Evolutionary conservation across 208 protist species (phyloP).

Genomic region (Trypanosoma platydactyli): DNA sequence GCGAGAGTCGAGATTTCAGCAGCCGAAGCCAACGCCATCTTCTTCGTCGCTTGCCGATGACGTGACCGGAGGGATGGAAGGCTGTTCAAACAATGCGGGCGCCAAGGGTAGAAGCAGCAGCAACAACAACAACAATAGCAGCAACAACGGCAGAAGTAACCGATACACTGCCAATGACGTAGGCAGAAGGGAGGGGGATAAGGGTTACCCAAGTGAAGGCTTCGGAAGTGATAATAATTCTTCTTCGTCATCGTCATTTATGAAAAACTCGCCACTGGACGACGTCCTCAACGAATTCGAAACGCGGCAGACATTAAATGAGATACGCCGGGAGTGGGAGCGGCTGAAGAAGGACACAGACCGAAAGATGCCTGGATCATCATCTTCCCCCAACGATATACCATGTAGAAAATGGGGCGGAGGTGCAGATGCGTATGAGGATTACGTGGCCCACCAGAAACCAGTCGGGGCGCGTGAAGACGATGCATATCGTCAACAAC

Average conservation of each 20-base stretch:
- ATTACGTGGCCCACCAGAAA: slow-evolving; percentile 27
- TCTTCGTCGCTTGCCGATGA: slow-evolving; percentile 10
- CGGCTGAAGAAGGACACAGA: slow-evolving; percentile 31
- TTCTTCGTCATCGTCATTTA: not conserved
- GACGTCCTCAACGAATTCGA: slow-evolving; percentile 20
- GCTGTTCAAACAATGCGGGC: not conserved
- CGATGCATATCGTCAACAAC: not conserved
- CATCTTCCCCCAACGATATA: not conserved
- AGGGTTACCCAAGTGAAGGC: not conserved
- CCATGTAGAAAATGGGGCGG: not conserved
- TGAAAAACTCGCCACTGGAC: not conserved
- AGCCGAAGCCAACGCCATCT: not conserved
- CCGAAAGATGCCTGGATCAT: slow-evolving; percentile 5
- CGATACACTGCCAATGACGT: not conserved
- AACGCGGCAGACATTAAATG: slow-evolving; percentile 6
- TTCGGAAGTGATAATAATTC: not conserved
- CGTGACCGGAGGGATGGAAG: not conserved
- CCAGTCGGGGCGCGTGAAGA: slow-evolving; percentile 2
- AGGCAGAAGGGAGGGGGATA: not conserved
- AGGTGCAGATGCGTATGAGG: slow-evolving; percentile 17
- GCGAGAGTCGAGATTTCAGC: slow-evolving; percentile 2
- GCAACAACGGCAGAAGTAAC: slow-evolving; percentile 10
- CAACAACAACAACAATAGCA: slow-evolving; percentile 3
- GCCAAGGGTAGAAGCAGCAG: not conserved
- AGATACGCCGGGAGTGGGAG: slow-evolving; percentile 31